These are phyloP conservation scores for Tricholoma sp. DNA, from an alignment of 768 basidiomycete species.

Conservation along the genomic window DNA sequence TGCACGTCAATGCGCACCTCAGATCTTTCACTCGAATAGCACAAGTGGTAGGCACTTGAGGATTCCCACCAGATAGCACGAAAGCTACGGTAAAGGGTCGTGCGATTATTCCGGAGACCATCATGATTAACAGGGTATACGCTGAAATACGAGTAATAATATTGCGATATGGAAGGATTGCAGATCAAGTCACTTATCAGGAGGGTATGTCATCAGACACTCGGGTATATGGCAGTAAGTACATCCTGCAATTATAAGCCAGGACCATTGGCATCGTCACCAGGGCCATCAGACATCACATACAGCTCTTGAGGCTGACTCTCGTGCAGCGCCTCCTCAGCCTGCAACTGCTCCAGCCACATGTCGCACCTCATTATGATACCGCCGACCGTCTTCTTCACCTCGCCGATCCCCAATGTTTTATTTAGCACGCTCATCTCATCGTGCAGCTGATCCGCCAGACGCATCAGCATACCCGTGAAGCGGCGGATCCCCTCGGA, in stretches of 20 bases:
- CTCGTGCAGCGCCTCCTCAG: background rate
- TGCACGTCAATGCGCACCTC: too few relatives aligned
- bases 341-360: background rate
- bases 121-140: too few relatives aligned
- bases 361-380: background rate
- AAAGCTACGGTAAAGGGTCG: too few relatives aligned
- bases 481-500: constrained; percentile 1
- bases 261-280: background rate
- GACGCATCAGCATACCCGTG: background rate
- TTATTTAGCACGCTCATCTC: background rate
- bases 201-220: background rate
- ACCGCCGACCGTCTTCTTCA: background rate
- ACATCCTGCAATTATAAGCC: background rate
- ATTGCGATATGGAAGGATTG: too few relatives aligned
- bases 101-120: too few relatives aligned
- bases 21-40: too few relatives aligned
- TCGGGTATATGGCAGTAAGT: background rate
- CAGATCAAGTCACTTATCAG: too few relatives aligned
- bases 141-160: too few relatives aligned
- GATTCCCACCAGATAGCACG: too few relatives aligned
- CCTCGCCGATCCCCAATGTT: background rate
- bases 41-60: too few relatives aligned
- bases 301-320: background rate
- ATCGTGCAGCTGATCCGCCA: background rate
- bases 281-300: background rate